Evolutionary conservation across 148 eudicot genomes (phyloP).

Genomic region (Dianthus caryophyllus): DNA sequence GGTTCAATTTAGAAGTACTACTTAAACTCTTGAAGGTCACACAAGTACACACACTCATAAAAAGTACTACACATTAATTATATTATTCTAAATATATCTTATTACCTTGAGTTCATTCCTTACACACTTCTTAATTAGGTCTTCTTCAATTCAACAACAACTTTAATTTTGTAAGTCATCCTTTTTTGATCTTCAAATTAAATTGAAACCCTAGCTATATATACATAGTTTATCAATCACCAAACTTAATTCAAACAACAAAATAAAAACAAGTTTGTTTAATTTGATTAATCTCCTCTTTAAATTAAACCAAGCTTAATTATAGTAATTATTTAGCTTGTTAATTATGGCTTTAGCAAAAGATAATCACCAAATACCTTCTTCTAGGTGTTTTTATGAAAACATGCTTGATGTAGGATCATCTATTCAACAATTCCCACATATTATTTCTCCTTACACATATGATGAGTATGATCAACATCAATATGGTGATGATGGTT

Average conservation of each 20-base stretch:
- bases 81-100: constrained; percentile 12
- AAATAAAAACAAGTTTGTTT: not conserved
- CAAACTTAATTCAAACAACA: not conserved
- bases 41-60: not conserved
- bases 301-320: too few species aligned
- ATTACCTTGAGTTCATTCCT: not conserved
- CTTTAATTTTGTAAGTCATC: not conserved
- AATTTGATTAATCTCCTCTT: too few species aligned
- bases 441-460: constrained; percentile 32
- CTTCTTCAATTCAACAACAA: constrained; percentile 13
- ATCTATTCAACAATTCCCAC: constrained; percentile 34
- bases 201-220: not conserved
- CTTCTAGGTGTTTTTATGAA: constrained; percentile 33
- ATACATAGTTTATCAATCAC: not conserved
- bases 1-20: not conserved
- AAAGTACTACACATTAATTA: not conserved
- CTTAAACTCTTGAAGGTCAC: constrained; percentile 21
- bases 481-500: constrained; percentile 26
- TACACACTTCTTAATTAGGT: constrained; percentile 8
- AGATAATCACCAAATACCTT: constrained; percentile 35
- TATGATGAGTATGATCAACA: constrained; percentile 31
- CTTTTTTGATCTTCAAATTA: not conserved
- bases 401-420: constrained; percentile 32
- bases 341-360: constrained; percentile 59
- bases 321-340: not conserved